Evolutionary conservation across 1,139 yeast species (phyloP).

Genomic region (Debaryomyces sp.): DNA sequence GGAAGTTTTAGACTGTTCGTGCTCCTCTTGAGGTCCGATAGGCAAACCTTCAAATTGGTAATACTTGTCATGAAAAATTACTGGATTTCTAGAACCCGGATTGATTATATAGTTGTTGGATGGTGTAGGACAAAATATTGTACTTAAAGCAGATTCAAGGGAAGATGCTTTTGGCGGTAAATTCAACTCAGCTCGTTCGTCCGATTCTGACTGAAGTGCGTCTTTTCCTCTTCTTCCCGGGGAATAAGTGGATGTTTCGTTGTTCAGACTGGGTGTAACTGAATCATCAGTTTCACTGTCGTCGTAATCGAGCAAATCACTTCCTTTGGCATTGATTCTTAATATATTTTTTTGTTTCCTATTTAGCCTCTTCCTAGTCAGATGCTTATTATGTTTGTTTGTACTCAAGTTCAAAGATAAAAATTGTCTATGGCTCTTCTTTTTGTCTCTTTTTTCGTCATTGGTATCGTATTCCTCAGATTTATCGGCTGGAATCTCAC

Average conservation of each 20-base stretch:
- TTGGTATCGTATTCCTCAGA: constrained; percentile 9
- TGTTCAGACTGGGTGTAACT: not conserved
- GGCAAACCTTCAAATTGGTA: constrained; percentile 73
- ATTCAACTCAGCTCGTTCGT: constrained; percentile 15
- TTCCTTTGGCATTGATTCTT: constrained; percentile 11
- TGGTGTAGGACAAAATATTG: constrained; percentile 49
- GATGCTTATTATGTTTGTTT: not conserved
- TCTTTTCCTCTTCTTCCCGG: not conserved
- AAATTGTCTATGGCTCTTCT: constrained; percentile 22
- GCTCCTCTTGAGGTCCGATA: constrained; percentile 4
- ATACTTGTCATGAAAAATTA: constrained; percentile 78
- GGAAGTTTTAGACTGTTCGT: not conserved
- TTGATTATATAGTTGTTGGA: constrained; percentile 32
- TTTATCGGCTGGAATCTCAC: constrained; percentile 10
- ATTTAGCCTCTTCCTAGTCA: not conserved
- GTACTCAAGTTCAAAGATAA: constrained; percentile 22
- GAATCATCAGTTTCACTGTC: not conserved
- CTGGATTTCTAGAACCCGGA: constrained; percentile 50
- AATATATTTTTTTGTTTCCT: constrained; percentile 3
- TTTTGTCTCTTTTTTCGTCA: constrained; percentile 10
- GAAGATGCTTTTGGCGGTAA: constrained; percentile 51
- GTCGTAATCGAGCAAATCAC: constrained; percentile 3
- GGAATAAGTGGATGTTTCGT: not conserved
- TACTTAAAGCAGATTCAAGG: constrained; percentile 45
- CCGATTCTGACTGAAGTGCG: not conserved